Base-by-base conservation (phyloP, 495 filamentous ascomycete species). In the Xylaria cubensis region DNA sequence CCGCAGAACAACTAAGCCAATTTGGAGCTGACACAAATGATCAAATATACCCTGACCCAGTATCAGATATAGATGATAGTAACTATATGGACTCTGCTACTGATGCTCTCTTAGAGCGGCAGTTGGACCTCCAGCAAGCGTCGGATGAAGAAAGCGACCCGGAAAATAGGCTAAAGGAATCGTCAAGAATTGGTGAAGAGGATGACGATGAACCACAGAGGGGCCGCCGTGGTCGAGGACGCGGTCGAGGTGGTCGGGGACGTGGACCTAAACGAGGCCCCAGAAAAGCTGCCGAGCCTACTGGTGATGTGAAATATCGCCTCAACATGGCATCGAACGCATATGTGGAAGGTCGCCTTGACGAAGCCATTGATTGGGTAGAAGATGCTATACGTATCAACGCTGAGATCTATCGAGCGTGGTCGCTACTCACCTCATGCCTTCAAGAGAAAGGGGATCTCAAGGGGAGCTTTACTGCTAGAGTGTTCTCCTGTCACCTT, bases 321-420 rank as follows among this genome's bases (percentile, higher is more conserved):
- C 86, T 94, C 72, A 89, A 86, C n/a, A 81, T 89, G 75, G 93
- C 93, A 8, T 91, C 88, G 34, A 86, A 89, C 36, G 89, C 90
- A 2, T 95, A 91, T 78, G 88, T 93, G 72, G 84, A 88, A 65
- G 85, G 86, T 13, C 85, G 92, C 56, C 90, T 90, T 77, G 88
- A 90, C 36, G 82, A 85, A 46, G 92, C 93, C 13, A 84, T 89
- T 41, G 82, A 89, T 2, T 83, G 88, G 56, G 88, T 92, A 13
- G 83, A 86, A 61, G 88, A 90, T 76, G 92, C 94, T 13, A 90
- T 97, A 65, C 88, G 92, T 69, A 86, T 91, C 74, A 97, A 97
- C 77, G 92, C 92, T 17, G 94, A 97, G 78, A 93, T 94, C 68
- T 92, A 92, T 72, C 85, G 88, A 26, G 92, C 94, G 36, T 94